These are phyloP conservation scores for Zygosaccharomyces kombuchaensis DNA, from an alignment of 805 yeast species.

Conservation along the genomic window DNA sequence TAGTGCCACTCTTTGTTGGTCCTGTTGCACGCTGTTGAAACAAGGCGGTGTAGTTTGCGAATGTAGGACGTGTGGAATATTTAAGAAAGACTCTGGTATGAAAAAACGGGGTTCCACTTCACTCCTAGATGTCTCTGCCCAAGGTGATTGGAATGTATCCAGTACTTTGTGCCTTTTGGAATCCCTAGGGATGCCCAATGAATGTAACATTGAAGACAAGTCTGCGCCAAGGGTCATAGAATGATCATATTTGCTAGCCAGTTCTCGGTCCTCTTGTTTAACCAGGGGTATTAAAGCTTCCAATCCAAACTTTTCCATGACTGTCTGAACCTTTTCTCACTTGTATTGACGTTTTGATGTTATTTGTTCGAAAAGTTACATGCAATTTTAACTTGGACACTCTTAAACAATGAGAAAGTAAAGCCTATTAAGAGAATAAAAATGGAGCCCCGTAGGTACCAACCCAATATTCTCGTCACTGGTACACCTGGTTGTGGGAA, in stretches of 20 bases:
- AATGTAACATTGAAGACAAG: slow-evolving; percentile 32
- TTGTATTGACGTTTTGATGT: neutral
- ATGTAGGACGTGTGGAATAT: slow-evolving; percentile 33
- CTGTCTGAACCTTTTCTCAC: neutral
- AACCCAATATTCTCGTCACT: slow-evolving; percentile 79
- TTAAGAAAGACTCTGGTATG: slow-evolving; percentile 54
- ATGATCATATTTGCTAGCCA: slow-evolving; percentile 26
- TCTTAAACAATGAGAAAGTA: neutral
- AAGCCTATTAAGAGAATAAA: neutral
- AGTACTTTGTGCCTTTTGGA: slow-evolving; percentile 25
- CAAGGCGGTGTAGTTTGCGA: slow-evolving; percentile 28
- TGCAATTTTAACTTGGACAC: neutral
- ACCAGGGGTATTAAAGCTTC: slow-evolving; percentile 32
- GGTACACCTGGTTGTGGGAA: slow-evolving; percentile 77
- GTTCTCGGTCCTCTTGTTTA: slow-evolving; percentile 27
- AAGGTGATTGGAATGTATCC: slow-evolving; percentile 78
- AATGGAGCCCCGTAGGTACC: slow-evolving; percentile 25
- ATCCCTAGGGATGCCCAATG: slow-evolving; percentile 31
- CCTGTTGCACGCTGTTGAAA: slow-evolving; percentile 35
- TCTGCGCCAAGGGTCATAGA: slow-evolving; percentile 36
- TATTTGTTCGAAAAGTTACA: neutral
- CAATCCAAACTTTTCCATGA: slow-evolving; percentile 34
- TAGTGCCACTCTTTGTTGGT: slow-evolving; percentile 47
- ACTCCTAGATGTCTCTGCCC: slow-evolving; percentile 88
- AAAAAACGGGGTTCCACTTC: slow-evolving; percentile 82